Conservation (phyloP, 2,329 filamentous ascomycete species). For the Nemania abortiva region DNA sequence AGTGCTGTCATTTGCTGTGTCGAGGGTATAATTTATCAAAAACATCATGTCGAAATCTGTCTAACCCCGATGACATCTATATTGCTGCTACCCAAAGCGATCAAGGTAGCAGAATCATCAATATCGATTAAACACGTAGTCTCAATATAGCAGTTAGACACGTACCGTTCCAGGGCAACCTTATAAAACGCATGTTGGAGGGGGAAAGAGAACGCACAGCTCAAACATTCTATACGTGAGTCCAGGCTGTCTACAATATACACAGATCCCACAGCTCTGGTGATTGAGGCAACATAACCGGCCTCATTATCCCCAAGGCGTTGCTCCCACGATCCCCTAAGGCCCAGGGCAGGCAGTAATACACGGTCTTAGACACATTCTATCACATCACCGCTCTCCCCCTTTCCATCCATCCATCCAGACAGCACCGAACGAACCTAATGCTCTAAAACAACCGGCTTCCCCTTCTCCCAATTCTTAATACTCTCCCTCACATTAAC, state of each 20-base stretch:
- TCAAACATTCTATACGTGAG: background rate
- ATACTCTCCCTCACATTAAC: slow-evolving; percentile 85
- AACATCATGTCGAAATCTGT: too few relatives aligned
- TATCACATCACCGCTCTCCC: background rate
- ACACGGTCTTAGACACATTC: background rate
- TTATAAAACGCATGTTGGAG: too few relatives aligned
- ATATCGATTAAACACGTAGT: too few relatives aligned
- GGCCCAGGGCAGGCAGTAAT: background rate
- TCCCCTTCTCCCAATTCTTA: slow-evolving; percentile 85
- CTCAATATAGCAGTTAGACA: too few relatives aligned
- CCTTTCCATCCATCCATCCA: too few relatives aligned
- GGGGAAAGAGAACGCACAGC: too few relatives aligned
- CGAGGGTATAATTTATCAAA: too few relatives aligned
- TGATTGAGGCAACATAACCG: background rate
- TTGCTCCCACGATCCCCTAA: background rate
- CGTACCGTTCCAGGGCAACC: too few relatives aligned
- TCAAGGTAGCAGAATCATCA: too few relatives aligned
- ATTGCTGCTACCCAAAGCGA: too few relatives aligned
- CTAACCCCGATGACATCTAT: too few relatives aligned
- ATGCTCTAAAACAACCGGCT: slow-evolving; percentile 67
- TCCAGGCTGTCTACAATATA: background rate
- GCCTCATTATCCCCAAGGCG: background rate
- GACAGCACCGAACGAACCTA: slow-evolving; percentile 39
- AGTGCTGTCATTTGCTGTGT: too few relatives aligned
- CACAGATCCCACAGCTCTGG: background rate